Evolutionary conservation across 768 basidiomycete species (phyloP), one percentile per base, ranked within the genome.

Genomic region (Brasilioporus rufonigricans): DNA sequence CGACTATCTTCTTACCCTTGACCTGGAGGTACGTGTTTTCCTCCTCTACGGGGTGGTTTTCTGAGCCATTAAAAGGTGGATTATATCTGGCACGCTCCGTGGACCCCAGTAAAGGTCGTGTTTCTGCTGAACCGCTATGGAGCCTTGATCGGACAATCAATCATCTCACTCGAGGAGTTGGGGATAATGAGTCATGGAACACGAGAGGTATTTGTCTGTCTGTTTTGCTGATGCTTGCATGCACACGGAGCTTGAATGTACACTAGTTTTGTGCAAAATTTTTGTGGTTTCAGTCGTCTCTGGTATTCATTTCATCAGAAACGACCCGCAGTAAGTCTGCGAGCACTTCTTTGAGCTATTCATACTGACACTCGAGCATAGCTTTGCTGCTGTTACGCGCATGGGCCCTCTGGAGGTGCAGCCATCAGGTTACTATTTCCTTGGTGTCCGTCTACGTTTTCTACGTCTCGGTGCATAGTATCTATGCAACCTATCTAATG

Each of bases 91-190:
- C 18, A 21, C 12, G 23, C 60, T n/a, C 56, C 51, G 11, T 56
- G 63, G 57, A n/a, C 36, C 24, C 12, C 29, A 26, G 46, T 48
- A 16, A 64, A 64, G 18, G 32, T 24, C 9, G 9, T 53, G 16
- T 65, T 65, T 43, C 48, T 65, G 11, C 23, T 63, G 49, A 65
- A 57, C 44, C 61, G 63, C 31, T 65, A 65, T 10, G 61, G 50
- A 14, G 52, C 51, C 13, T 32, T 65, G 3, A 35, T 52, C 12
- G 51, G 50, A 16, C 64, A 60, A 38, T 49, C 41, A 14, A 10
- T 45, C 23, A n/a, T 60, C 13, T n/a, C 2, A 10, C 41, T 65
- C 8, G 49, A 63, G 26, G 61, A 65, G n/a, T 36, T 59, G 0
- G 63, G 63, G 14, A 4, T 53, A 5, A 16, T 64, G 19, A 46